Evolutionary conservation across 2,329 filamentous ascomycete genomes (phyloP).

Genomic region (Teratosphaeria zuluensis): DNA sequence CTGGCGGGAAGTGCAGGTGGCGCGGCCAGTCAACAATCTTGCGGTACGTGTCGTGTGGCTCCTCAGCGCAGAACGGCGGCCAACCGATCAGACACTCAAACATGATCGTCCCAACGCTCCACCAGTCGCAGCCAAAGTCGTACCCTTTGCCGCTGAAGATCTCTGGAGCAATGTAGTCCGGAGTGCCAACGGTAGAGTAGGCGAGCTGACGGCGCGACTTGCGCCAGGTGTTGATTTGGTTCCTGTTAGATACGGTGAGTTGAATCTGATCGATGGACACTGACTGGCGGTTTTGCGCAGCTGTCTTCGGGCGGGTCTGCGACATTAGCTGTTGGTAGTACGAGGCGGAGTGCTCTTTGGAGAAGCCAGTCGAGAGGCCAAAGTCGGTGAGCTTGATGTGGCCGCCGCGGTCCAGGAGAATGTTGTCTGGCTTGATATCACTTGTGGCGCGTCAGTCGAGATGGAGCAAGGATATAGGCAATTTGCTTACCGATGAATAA

Average conservation of each 20-base stretch:
- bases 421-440: conserved; percentile 99
- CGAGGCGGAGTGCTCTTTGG: conserved; percentile 93
- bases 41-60: conserved; percentile 93
- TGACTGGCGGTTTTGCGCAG: conserved; percentile 66
- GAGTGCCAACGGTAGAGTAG: conserved; percentile 95
- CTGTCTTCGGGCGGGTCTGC: conserved; percentile 33
- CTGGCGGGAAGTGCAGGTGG: conserved; percentile 91
- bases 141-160: conserved; percentile 97
- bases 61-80: conserved; percentile 97
- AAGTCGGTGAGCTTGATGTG: conserved; percentile 99
- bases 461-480: background rate
- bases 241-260: conserved; percentile 91
- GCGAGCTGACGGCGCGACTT: conserved; percentile 92
- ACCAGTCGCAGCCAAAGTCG: conserved; percentile 97
- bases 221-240: conserved; percentile 97
- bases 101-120: conserved; percentile 98
- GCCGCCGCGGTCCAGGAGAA: conserved; percentile 85
- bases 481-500: conserved; percentile 77
- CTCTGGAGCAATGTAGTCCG: conserved; percentile 96
- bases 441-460: conserved; percentile 35
- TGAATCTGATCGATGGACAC: conserved; percentile 98
- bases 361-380: conserved; percentile 93
- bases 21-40: conserved; percentile 99
- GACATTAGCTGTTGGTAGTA: conserved; percentile 97
- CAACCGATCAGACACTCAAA: conserved; percentile 97